phyloP scores from a whole-genome alignment of 257 asterid genomes.

The Plectranthus barbatus region DNA sequence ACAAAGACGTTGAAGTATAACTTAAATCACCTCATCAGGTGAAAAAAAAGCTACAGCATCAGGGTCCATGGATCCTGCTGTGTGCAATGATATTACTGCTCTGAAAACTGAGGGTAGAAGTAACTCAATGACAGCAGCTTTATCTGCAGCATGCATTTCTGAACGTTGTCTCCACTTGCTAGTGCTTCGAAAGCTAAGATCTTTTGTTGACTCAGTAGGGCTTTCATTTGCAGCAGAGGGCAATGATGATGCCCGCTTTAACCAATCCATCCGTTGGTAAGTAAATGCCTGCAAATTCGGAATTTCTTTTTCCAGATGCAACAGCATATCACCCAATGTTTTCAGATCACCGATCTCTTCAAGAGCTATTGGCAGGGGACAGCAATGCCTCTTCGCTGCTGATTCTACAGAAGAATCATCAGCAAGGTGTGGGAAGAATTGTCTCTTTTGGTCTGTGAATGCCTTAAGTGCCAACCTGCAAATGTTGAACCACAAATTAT shows the following conservation, averaged over 20 bases:
- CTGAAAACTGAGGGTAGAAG: constrained; percentile 67
- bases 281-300: constrained; percentile 62
- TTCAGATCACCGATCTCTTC: constrained; percentile 49
- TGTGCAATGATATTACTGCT: constrained; percentile 75
- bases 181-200: constrained; percentile 47
- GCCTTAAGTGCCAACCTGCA: constrained; percentile 93
- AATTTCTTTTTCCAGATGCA: constrained; percentile 58
- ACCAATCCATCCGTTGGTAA: constrained; percentile 79
- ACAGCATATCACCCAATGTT: constrained; percentile 55
- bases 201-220: constrained; percentile 43
- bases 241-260: constrained; percentile 64
- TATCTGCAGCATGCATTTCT: constrained; percentile 38
- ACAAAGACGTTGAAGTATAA: neutral
- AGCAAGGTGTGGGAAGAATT: constrained; percentile 78
- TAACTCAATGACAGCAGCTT: constrained; percentile 75
- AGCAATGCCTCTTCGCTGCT: constrained; percentile 52
- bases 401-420: constrained; percentile 49
- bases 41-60: constrained; percentile 88
- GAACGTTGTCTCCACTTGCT: constrained; percentile 54
- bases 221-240: constrained; percentile 45
- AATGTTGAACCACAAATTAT: neutral
- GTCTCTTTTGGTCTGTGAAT: constrained; percentile 78
- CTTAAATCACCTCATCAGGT: constrained; percentile 70
- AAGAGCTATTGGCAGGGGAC: constrained; percentile 31
- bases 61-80: constrained; percentile 82